Base-by-base conservation (phyloP, 2,329 filamentous ascomycete genomes). In the Chaetothyriales sp. region DNA sequence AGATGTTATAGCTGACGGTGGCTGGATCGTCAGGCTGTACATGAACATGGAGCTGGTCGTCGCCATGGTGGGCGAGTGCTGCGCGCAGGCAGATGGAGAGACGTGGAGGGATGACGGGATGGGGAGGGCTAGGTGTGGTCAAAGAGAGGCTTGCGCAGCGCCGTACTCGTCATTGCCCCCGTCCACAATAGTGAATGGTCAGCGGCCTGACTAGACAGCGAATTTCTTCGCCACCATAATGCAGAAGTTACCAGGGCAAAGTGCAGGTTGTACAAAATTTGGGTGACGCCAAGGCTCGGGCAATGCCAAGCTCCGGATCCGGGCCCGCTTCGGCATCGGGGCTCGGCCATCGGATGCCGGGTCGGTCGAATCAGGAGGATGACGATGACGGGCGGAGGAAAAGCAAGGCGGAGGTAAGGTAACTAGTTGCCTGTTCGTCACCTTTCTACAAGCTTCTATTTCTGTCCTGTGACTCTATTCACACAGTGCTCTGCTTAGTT, bases 21-120 rank as follows among this genome's bases (percentile, higher is more conserved):
- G 84, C 70, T 95, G 88, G 64, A 99, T 83, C 60, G 92, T 96
- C 73, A 98, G 77, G 63, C 87, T 92, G 73, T 98, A 98, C 73
- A 98, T 82, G 68, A 95, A 95, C 87, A 95, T 94, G 68, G 90
- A 90, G 59, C 89, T 95, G 55, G 90, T 95, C 66, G 89, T 94
- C 73, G 92, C 90, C 92, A 96, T 96, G 66, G 53, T 74, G 70
- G 66, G 8, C 32, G 32, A 39, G 32, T 15, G 12, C 32, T 4
- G 10, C 7, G 28, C 5, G 10, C 8, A 10, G 28, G 28, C 28
- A 36, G 28, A 10, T 9, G 8, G 28, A 9, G 28, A 9, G 2
- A 2, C 7, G 7, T 8, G 28, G 28, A 36, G 28, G 28, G 32
- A 15, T 2, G 32, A 39, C 32, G 32, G 8, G 32, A 39, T 25